These are phyloP conservation scores for Trebouxia sp. DNA, from an alignment of 139 green algal species.

Conservation along the genomic window DNA sequence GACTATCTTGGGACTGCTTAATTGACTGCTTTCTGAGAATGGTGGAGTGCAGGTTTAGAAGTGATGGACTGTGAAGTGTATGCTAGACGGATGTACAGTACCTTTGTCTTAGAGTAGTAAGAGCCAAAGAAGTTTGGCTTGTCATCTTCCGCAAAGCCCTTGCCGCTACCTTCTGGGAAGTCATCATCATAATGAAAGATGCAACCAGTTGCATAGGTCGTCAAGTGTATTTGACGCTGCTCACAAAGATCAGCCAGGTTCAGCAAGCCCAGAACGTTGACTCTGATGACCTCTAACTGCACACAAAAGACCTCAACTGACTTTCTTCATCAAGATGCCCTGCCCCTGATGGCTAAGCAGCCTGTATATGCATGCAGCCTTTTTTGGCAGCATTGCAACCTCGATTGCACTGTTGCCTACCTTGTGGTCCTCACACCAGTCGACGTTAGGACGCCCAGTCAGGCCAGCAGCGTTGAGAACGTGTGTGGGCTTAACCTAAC, in stretches of 20 bases:
- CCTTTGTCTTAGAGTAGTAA: constrained; percentile 97
- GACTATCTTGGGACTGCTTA: too few species aligned
- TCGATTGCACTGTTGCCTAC: constrained; percentile 39
- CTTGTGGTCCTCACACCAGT: constrained; percentile 99
- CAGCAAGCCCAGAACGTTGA: constrained; percentile 94
- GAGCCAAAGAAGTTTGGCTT: constrained; percentile 96
- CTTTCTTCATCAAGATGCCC: too few species aligned
- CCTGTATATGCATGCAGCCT: too few species aligned
- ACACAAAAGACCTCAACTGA: too few species aligned
- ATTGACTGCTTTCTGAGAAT: too few species aligned
- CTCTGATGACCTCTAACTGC: constrained; percentile 90
- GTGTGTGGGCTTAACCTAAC: constrained; percentile 90
- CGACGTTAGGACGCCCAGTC: constrained; percentile 95
- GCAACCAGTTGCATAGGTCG: constrained; percentile 95
- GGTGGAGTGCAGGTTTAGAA: background rate
- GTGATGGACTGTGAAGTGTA: background rate
- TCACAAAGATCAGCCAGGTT: constrained; percentile 87
- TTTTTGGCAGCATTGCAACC: too few species aligned
- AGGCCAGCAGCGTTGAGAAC: constrained; percentile 94
- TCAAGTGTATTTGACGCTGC: constrained; percentile 84
- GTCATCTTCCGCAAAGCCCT: constrained; percentile 94
- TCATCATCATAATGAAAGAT: constrained; percentile 99
- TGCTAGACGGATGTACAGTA: too few species aligned
- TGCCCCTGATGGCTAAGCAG: too few species aligned
- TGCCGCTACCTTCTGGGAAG: constrained; percentile 70